phyloP scores from a whole-genome alignment of 108 stramenopile species.

The Skeletonema marinoi region DNA sequence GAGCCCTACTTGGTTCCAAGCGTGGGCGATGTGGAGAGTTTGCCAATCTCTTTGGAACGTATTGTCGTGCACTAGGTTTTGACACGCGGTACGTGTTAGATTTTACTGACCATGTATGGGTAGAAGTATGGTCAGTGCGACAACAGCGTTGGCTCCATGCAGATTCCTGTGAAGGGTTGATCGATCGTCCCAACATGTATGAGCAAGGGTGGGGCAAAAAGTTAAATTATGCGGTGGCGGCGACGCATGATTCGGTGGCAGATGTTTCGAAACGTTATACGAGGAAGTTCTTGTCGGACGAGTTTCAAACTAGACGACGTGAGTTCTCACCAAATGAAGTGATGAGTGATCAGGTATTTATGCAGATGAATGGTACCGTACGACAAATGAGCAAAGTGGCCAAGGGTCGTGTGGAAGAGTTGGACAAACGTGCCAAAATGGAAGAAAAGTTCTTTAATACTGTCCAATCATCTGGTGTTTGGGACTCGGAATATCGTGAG shows the following conservation, averaged over 20 bases:
- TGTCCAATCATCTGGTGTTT: slow-evolving; percentile 37
- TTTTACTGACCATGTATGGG: slow-evolving; percentile 98
- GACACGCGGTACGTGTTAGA: slow-evolving; percentile 94
- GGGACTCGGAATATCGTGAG: slow-evolving; percentile 44
- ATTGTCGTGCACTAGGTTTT: slow-evolving; percentile 86
- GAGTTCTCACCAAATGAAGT: slow-evolving; percentile 51
- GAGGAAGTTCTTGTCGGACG: slow-evolving; percentile 57
- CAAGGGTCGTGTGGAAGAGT: slow-evolving; percentile 42
- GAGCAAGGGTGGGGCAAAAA: slow-evolving; percentile 98
- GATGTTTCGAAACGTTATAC: slow-evolving; percentile 95
- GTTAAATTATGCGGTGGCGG: slow-evolving; percentile 78
- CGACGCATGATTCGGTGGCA: slow-evolving; percentile 66
- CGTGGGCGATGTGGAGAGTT: slow-evolving; percentile 97
- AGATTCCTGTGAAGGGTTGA: slow-evolving; percentile 94
- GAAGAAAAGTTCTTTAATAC: slow-evolving; percentile 40
- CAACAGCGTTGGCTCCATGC: slow-evolving; percentile 84
- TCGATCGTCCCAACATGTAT: slow-evolving; percentile 95
- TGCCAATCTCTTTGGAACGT: slow-evolving; percentile 94
- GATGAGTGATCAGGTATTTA: slow-evolving; percentile 25
- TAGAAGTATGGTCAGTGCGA: slow-evolving; percentile 78
- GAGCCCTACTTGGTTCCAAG: slow-evolving; percentile 78
- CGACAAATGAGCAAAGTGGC: slow-evolving; percentile 8
- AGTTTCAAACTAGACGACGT: slow-evolving; percentile 70
- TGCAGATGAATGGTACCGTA: slow-evolving; percentile 49
- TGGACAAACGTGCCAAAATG: slow-evolving; percentile 35